Evolutionary conservation across 1,284 basidiomycete genomes (phyloP).

Genomic region (Sphagnurus paluster): DNA sequence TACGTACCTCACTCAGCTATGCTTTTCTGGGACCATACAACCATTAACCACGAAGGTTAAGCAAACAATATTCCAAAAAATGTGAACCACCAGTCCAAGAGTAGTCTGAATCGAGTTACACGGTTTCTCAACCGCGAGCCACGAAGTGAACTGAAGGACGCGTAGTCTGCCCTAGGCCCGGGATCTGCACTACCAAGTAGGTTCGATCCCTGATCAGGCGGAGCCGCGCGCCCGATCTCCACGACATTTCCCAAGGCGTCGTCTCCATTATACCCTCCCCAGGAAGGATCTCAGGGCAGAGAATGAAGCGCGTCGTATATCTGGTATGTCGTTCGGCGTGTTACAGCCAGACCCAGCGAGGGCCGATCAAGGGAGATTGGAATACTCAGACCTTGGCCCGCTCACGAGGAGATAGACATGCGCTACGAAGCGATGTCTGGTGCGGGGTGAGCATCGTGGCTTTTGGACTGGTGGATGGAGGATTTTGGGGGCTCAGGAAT

Average conservation of each 20-base stretch:
- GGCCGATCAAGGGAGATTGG: constrained; percentile 49
- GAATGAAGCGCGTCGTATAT: constrained; percentile 34
- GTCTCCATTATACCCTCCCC: constrained; percentile 9
- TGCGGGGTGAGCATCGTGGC: constrained; percentile 54
- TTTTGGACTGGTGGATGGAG: constrained; percentile 51
- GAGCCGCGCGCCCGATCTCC: constrained; percentile 22
- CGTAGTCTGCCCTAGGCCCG: constrained; percentile 3
- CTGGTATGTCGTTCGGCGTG: constrained; percentile 50
- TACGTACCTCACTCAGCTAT: no score
- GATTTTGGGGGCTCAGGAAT: no score
- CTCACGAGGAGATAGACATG: constrained; percentile 42
- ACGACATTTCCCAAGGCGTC: constrained; percentile 24
- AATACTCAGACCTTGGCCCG: constrained; percentile 67
- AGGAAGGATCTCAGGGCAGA: constrained; percentile 16
- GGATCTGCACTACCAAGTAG: constrained; percentile 12
- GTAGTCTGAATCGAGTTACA: constrained; percentile 62
- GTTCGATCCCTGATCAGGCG: constrained; percentile 10
- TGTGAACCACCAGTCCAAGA: constrained; percentile 42
- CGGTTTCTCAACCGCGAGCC: constrained; percentile 35
- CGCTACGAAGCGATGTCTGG: constrained; percentile 25
- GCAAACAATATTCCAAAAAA: constrained; percentile 11
- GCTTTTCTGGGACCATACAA: no score
- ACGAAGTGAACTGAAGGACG: constrained; percentile 54
- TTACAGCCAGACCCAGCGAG: constrained; percentile 50
- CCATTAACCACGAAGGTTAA: constrained; percentile 8